These are phyloP conservation scores for Closterium sp. DNA, from an alignment of 139 green algal genomes.

Conservation along the genomic window DNA sequence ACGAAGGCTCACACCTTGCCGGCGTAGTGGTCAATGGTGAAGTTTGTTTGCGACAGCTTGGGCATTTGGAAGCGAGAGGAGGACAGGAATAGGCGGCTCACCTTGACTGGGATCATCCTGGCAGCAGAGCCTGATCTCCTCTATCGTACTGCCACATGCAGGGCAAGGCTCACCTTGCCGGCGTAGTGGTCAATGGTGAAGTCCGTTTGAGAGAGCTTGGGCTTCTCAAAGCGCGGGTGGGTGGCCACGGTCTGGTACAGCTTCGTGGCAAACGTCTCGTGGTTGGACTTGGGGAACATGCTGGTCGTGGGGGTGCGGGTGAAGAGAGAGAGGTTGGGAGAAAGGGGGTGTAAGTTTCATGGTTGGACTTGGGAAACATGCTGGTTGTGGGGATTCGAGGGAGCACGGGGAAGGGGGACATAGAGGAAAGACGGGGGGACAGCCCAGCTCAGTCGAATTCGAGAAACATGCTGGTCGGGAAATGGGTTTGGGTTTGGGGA, in stretches of 20 bases:
- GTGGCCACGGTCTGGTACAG: constrained; percentile 68
- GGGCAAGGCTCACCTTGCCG: constrained; percentile 60
- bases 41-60: constrained; percentile 63
- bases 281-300: constrained; percentile 71
- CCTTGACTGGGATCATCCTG: too few relatives aligned
- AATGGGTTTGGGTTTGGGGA: too few relatives aligned
- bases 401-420: not conserved
- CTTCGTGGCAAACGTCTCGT: constrained; percentile 80
- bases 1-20: constrained; percentile 87
- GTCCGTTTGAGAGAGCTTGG: constrained; percentile 70
- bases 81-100: too few relatives aligned
- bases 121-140: too few relatives aligned
- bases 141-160: too few relatives aligned
- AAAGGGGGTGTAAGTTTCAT: constrained; percentile 61
- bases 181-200: constrained; percentile 98
- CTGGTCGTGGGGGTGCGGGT: constrained; percentile 57
- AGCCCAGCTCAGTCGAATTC: too few relatives aligned
- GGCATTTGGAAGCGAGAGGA: not conserved
- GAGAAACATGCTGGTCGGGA: too few relatives aligned
- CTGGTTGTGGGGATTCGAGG: constrained; percentile 20
- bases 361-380: constrained; percentile 70
- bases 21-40: constrained; percentile 96
- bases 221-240: constrained; percentile 79
- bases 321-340: not conserved
- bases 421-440: too few relatives aligned